These are phyloP conservation scores for Hyaloscypha variabilis DNA, from an alignment of 495 filamentous ascomycete species.

Conservation along the genomic window DNA sequence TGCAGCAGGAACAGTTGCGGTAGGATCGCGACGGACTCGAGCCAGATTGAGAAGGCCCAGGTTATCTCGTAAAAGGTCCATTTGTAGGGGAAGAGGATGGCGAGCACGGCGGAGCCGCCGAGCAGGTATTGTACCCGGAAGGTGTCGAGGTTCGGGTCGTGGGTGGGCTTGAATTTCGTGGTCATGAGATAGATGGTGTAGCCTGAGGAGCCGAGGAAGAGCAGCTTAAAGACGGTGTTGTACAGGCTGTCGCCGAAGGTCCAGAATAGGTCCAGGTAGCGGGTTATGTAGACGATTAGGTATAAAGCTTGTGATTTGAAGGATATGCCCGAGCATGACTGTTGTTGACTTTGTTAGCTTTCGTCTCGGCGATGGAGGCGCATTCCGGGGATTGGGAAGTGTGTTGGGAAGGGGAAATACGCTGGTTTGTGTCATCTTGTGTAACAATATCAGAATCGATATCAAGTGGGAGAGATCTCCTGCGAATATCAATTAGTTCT, in stretches of 20 bases:
- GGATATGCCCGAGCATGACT: conserved; percentile 96
- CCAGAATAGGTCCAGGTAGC: conserved; percentile 89
- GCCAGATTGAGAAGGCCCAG: conserved; percentile 97
- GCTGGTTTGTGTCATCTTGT: conserved; percentile 91
- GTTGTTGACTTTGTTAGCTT: conserved; percentile 20
- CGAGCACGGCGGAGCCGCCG: conserved; percentile 74
- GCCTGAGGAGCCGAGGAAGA: conserved; percentile 85
- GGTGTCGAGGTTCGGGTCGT: conserved; percentile 93
- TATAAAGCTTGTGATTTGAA: conserved; percentile 98
- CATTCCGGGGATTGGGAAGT: conserved; percentile 2
- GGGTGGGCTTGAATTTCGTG: conserved; percentile 91
- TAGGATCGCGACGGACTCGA: conserved; percentile 93
- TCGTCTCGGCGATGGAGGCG: background rate
- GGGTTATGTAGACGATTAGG: conserved; percentile 86
- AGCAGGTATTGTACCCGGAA: conserved; percentile 95
- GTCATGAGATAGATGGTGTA: conserved; percentile 98
- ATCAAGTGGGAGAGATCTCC: conserved; percentile 93
- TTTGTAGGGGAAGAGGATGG: conserved; percentile 78
- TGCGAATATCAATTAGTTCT: conserved; percentile 37
- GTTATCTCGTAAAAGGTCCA: conserved; percentile 78
- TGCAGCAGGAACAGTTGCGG: conserved; percentile 98
- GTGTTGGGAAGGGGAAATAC: conserved; percentile 48
- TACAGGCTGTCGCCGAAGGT: conserved; percentile 79
- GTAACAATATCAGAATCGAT: conserved; percentile 91
- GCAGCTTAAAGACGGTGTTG: conserved; percentile 92